A percentile compares a stretch with the other conserved stretches of the same genome.
phyloP scores from a whole-genome alignment of 306 rosid species.

The Bauhinia variegata region DNA sequence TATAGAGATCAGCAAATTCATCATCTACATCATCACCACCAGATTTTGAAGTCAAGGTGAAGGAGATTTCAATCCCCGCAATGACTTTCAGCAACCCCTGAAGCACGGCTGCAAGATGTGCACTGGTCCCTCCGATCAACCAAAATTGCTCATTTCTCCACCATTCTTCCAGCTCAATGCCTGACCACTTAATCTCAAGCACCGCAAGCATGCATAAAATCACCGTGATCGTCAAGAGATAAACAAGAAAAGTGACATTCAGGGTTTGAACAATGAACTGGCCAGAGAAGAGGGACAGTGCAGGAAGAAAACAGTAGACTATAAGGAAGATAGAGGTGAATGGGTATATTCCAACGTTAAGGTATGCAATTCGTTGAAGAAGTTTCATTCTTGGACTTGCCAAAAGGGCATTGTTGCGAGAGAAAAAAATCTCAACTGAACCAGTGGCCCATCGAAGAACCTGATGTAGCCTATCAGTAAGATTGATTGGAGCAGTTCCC shows the following conservation, averaged over 20 bases:
- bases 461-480: slow-evolving; percentile 82
- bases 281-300: slow-evolving; percentile 94
- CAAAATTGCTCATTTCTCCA: slow-evolving; percentile 99
- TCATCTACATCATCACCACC: slow-evolving; percentile 84
- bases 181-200: slow-evolving; percentile 94
- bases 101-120: slow-evolving; percentile 93
- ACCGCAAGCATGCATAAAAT: slow-evolving; percentile 84
- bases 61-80: slow-evolving; percentile 94
- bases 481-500: slow-evolving; percentile 84
- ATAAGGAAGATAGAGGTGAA: slow-evolving; percentile 92
- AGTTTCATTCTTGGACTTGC: slow-evolving; percentile 88
- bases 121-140: slow-evolving; percentile 98
- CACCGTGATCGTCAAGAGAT: slow-evolving; percentile 72
- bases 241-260: slow-evolving; percentile 78
- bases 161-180: slow-evolving; percentile 95
- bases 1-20: slow-evolving; percentile 83
- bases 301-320: slow-evolving; percentile 96
- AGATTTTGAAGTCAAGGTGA: slow-evolving; percentile 91
- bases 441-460: slow-evolving; percentile 98
- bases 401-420: slow-evolving; percentile 86
- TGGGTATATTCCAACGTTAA: slow-evolving; percentile 96
- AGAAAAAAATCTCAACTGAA: slow-evolving; percentile 94
- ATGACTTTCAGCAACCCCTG: slow-evolving; percentile 88
- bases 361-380: slow-evolving; percentile 85
- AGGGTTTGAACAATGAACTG: slow-evolving; percentile 92